Base-by-base conservation (phyloP, 208 protist species). In the Vickermania spadyakhi region DNA sequence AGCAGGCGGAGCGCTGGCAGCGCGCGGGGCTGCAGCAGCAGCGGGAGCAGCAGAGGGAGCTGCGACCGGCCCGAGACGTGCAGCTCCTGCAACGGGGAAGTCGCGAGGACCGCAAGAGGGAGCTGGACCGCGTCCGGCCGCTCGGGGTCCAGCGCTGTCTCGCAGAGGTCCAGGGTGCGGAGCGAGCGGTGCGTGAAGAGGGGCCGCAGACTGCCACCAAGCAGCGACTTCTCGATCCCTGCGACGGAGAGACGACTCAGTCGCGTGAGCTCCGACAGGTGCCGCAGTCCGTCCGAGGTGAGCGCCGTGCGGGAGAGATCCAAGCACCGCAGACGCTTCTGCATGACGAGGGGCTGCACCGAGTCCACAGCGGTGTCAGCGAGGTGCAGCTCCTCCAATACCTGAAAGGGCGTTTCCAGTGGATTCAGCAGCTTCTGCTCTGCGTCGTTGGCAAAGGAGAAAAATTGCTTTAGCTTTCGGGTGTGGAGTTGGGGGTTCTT, bases 131-230 rank as follows among this genome's bases (percentile, higher is more conserved):
- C 51, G 21, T 55, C 51, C n/a, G 21, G 25, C 5, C 7, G 5
- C n/a, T 23, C 26, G 36, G 18, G 36, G 36, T 45, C 36, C 13
- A 55, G 51, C 11, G 25, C 51, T 5, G 51, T 28, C 13, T 7
- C 7, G 13, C 51, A 23, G 7, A 55, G 21, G 51, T 55, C 51
- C 13, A 55, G 13, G 26, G 21, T 18, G 21, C 13, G 51, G 7
- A 55, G 5, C 51, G 51, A 11, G 5, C n/a, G 51, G 25, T 55
- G 51, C 21, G 21, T 55, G 25, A 55, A 55, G 51, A 55, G 13
- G 13, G 51, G 51, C 51, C 51, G 25, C 51, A 55, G 21, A 22
- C 25, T 55, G 11, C 51, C 25, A 23, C 25, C 51, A 55, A 55
- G 11, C 11, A 45, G 36, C 7, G 11, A 7, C 7, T 5, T 26